These are phyloP conservation scores for Triticum dicoccoides DNA, from an alignment of 176 grass and related monocot genomes.

Conservation along the genomic window DNA sequence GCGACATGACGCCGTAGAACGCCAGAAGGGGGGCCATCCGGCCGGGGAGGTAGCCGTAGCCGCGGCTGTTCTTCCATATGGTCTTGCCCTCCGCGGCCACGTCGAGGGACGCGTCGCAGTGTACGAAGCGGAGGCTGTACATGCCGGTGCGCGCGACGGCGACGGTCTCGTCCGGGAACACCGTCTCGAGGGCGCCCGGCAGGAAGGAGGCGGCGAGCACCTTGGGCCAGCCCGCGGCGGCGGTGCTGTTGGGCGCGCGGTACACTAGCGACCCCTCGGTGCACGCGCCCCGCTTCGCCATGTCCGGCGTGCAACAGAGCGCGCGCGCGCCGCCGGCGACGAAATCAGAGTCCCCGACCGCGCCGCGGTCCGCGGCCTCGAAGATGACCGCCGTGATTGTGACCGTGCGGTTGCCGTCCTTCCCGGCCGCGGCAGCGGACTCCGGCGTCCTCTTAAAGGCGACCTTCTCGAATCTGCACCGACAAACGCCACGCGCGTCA, in stretches of 20 bases:
- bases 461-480: conserved; percentile 75
- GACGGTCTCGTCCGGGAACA: conserved; percentile 55
- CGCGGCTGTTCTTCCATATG: conserved; percentile 78
- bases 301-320: conserved; percentile 63
- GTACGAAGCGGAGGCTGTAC: conserved; percentile 77
- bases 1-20: conserved; percentile 71
- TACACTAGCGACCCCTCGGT: conserved; percentile 42
- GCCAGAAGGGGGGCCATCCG: conserved; percentile 71
- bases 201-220: conserved; percentile 44
- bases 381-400: conserved; percentile 57
- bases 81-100: conserved; percentile 48
- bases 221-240: conserved; percentile 38
- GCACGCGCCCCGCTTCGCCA: conserved; percentile 46
- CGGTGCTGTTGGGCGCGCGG: conserved; percentile 20
- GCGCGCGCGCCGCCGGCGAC: conserved; percentile 31
- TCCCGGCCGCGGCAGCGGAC: conserved; percentile 13
- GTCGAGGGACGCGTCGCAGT: conserved; percentile 47
- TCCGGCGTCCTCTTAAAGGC: conserved; percentile 48
- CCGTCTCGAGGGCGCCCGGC: conserved; percentile 17
- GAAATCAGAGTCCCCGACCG: conserved; percentile 31
- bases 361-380: conserved; percentile 48
- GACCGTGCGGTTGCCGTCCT: conserved; percentile 31
- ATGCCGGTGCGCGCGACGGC: conserved; percentile 61
- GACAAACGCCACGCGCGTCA: background rate
- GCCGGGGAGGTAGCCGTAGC: conserved; percentile 83